Conservation (phyloP, 805 yeast genomes). For the Nakazawaea populi region DNA sequence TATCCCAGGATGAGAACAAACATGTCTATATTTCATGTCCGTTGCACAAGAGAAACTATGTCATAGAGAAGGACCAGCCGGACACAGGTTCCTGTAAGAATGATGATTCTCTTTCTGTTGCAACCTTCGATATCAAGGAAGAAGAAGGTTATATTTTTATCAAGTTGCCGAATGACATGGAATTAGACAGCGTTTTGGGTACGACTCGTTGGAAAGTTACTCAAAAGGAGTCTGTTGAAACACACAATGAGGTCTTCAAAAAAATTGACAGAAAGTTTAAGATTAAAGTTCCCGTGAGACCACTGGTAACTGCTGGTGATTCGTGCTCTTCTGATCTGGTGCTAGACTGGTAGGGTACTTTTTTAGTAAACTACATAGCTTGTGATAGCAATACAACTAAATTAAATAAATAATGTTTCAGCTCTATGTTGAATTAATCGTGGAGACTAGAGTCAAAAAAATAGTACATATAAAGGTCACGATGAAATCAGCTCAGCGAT, state of each 20-base stretch:
- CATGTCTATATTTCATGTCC: conserved; percentile 30
- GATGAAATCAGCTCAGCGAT: no score
- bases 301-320: conserved; percentile 8
- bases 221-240: conserved; percentile 16
- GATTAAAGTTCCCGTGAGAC: conserved; percentile 20
- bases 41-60: conserved; percentile 28
- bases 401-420: no score
- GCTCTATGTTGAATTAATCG: no score
- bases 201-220: conserved; percentile 28
- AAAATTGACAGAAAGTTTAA: conserved; percentile 17
- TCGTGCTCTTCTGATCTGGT: conserved; percentile 11
- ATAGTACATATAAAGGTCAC: no score
- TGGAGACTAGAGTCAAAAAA: no score
- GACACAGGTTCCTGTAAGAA: conserved; percentile 25
- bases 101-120: conserved; percentile 24
- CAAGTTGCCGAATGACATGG: conserved; percentile 25
- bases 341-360: conserved; percentile 16
- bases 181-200: conserved; percentile 28
- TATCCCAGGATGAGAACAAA: conserved; percentile 24
- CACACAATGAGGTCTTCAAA: conserved; percentile 12
- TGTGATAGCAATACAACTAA: no score
- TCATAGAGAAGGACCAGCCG: conserved; percentile 18
- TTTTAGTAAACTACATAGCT: neutral
- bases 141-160: conserved; percentile 23
- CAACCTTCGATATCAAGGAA: conserved; percentile 29